phyloP scores from a whole-genome alignment of 768 basidiomycete genomes.

The Asterophora lycoperdoides region DNA sequence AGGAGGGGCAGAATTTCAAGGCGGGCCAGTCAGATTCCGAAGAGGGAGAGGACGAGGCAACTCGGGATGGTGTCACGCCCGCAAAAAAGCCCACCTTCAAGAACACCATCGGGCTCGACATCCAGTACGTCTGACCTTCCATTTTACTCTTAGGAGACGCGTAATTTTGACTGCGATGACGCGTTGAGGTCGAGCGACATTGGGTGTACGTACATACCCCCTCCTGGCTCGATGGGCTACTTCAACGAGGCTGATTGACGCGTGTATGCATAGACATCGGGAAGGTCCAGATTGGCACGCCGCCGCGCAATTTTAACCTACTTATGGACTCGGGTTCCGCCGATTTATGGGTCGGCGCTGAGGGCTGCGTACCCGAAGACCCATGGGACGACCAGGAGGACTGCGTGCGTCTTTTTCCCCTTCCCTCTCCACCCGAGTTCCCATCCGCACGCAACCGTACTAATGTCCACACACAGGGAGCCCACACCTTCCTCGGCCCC shows the following conservation, averaged over 20 bases:
- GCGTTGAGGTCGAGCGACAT: conserved; percentile 45
- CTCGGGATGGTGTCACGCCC: conserved; percentile 10
- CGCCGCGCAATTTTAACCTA: conserved; percentile 41
- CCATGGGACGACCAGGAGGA: conserved; percentile 13
- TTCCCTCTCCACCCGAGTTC: neutral
- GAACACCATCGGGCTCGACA: conserved; percentile 50
- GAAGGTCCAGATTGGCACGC: conserved; percentile 40
- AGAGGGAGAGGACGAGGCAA: neutral
- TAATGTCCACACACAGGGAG: conserved; percentile 23
- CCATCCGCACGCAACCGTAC: neutral
- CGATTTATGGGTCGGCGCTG: conserved; percentile 55
- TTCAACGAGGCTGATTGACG: conserved; percentile 1
- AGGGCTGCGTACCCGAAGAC: conserved; percentile 35
- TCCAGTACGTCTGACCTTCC: conserved; percentile 39
- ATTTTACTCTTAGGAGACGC: too few relatives aligned
- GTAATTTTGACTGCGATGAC: neutral
- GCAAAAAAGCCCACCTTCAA: conserved; percentile 14
- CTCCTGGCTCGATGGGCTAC: too few relatives aligned
- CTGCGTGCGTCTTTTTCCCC: conserved; percentile 11
- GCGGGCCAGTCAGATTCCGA: neutral
- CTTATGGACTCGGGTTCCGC: conserved; percentile 62
- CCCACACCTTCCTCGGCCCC: conserved; percentile 48
- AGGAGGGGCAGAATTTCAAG: too few relatives aligned
- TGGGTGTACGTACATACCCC: conserved; percentile 39
- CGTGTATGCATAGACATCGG: conserved; percentile 28